Evolutionary conservation across 345 rosid genomes (phyloP).

Genomic region (Populus simonii): DNA sequence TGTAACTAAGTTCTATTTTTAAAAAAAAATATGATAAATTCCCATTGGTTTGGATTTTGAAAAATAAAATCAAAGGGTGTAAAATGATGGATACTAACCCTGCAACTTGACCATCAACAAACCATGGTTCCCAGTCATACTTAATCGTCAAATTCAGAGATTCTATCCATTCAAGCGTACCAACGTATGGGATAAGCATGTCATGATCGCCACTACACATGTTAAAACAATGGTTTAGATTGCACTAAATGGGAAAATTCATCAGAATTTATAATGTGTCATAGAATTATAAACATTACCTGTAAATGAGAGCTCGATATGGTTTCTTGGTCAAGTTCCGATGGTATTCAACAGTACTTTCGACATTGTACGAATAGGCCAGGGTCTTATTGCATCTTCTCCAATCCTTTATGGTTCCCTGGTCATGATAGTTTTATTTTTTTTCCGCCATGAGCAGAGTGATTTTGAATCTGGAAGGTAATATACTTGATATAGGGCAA

Average conservation of each 20-base stretch:
- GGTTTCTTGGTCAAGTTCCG: conserved; percentile 17
- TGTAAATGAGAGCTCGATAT: conserved; percentile 24
- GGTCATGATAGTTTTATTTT: not conserved
- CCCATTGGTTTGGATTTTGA: not conserved
- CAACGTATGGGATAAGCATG: conserved; percentile 28
- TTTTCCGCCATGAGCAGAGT: too few species aligned
- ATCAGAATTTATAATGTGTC: too few species aligned
- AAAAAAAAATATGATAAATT: too few species aligned
- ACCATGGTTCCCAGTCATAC: conserved; percentile 34
- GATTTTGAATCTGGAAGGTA: not conserved
- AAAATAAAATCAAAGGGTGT: not conserved
- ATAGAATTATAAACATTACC: conserved; percentile 4
- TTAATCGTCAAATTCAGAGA: conserved; percentile 24
- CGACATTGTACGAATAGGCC: conserved; percentile 12
- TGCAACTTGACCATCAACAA: conserved; percentile 28
- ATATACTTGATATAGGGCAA: not conserved
- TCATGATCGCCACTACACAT: conserved; percentile 37
- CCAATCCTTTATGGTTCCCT: conserved; percentile 30
- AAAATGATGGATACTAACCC: conserved; percentile 26
- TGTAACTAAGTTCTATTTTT: too few species aligned
- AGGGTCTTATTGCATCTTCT: conserved; percentile 26
- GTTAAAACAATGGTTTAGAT: not conserved
- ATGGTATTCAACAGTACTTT: conserved; percentile 13
- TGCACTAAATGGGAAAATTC: not conserved
- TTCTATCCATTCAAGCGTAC: conserved; percentile 28